Conservation (phyloP, 202 grass and related monocot genomes). For the Dendrocalamus latiflorus region DNA sequence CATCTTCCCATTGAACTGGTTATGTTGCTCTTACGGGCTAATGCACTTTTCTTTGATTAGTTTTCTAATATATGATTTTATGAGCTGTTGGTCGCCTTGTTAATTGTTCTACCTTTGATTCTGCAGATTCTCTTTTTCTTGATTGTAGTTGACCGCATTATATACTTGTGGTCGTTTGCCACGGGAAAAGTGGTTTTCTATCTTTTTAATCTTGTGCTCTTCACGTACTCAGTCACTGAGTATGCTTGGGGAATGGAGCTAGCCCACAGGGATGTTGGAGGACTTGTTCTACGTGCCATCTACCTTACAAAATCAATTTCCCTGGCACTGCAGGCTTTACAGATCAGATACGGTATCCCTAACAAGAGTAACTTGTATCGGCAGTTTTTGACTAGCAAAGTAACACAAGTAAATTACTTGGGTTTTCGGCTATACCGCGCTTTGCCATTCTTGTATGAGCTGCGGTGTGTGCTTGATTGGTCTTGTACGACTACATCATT, state of each 20-base stretch:
- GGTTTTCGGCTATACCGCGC: slow-evolving; percentile 88
- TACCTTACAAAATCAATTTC: slow-evolving; percentile 95
- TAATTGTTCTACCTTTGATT: slow-evolving; percentile 14
- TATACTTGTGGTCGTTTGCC: slow-evolving; percentile 95
- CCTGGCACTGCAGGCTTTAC: slow-evolving; percentile 78
- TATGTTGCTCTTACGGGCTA: neutral
- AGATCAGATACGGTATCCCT: slow-evolving; percentile 90
- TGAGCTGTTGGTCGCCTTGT: neutral
- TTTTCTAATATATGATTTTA: slow-evolving; percentile 21
- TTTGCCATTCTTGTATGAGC: slow-evolving; percentile 95
- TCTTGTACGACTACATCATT: slow-evolving; percentile 92
- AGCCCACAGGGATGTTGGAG: slow-evolving; percentile 72
- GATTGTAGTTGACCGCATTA: slow-evolving; percentile 96
- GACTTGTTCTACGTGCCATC: slow-evolving; percentile 78
- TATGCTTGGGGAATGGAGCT: slow-evolving; percentile 90
- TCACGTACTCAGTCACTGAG: slow-evolving; percentile 93
- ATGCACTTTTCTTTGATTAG: slow-evolving; percentile 7
- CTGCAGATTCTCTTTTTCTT: slow-evolving; percentile 95
- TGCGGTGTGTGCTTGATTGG: slow-evolving; percentile 96
- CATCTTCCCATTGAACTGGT: slow-evolving; percentile 9
- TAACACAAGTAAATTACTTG: slow-evolving; percentile 90
- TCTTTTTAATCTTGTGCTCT: slow-evolving; percentile 95
- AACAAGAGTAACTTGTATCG: slow-evolving; percentile 94
- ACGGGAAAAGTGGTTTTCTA: slow-evolving; percentile 90
- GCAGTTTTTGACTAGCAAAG: slow-evolving; percentile 95